Evolutionary conservation across 208 protist genomes (phyloP), one percentile per base, ranked within the genome.

Genomic region (Trypanosoma rangeli): DNA sequence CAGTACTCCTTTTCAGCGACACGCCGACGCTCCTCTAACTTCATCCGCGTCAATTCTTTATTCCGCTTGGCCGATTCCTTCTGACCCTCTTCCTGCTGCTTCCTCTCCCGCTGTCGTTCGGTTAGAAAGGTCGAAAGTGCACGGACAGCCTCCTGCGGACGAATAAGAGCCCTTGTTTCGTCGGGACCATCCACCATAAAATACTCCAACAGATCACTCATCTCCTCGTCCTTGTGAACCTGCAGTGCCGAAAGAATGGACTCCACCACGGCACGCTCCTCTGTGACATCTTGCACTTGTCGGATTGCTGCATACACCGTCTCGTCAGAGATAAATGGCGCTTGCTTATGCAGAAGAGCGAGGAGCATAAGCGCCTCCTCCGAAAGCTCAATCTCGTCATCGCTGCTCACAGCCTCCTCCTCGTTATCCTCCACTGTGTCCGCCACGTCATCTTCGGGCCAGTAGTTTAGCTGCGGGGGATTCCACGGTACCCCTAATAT

Each of bases 241-340:
- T 86, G 79, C 58, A 98, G 83, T n/a, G 92, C 90, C 24, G 96
- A 90, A n/a, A 98, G 73, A 65, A 98, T 98, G 44, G 89, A 83
- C 58, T 99, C 94, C 5, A 98, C 78, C 46, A 86, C 77, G 0
- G 94, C 82, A 58, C 95, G 81, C 68, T 94, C 92, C 33, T 90
- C 79, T n/a, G 95, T 83, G 3, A 87, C 86, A n/a, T 83, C 80
- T 28, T 85, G 57, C 13, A 97, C 70, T 35, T 70, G 37, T 53
- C 75, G 63, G 35, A 97, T 89, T 22, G 94, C 83, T 44, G 79
- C 68, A 18, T 72, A 67, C 52, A 97, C 87, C 67, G 89, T 86
- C 31, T 84, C 81, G 53, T 98, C 90, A 5, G 94, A 85, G 49
- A 98, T 82, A 54, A 98, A 98, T 12, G 87, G 76, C 29, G 86